Evolutionary conservation across 2,329 filamentous ascomycete species (phyloP).

Genomic region (Neonectria magnoliae): DNA sequence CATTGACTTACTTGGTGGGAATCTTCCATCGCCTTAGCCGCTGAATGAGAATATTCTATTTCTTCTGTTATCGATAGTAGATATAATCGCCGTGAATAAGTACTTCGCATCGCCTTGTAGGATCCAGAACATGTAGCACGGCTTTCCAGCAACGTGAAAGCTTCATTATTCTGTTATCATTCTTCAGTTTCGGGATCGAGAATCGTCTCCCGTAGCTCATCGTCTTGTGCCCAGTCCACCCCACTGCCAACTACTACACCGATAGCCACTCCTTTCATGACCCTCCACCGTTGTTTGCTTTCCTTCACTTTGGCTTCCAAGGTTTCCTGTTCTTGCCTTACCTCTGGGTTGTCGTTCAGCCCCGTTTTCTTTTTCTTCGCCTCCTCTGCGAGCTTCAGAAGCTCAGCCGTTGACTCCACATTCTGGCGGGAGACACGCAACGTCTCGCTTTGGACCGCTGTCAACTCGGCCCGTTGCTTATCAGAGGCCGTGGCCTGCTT

Average conservation of each 20-base stretch:
- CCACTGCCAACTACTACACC: constrained; percentile 84
- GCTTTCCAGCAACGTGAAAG: constrained; percentile 2
- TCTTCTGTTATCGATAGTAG: constrained; percentile 5
- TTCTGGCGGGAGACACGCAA: constrained; percentile 68
- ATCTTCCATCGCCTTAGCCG: constrained; percentile 4
- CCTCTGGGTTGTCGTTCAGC: constrained; percentile 61
- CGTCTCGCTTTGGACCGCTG: constrained; percentile 66
- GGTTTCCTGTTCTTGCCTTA: constrained; percentile 64
- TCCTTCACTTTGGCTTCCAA: constrained; percentile 69
- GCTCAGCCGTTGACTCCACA: constrained; percentile 66
- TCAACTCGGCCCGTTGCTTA: constrained; percentile 62
- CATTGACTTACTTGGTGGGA: constrained; percentile 8
- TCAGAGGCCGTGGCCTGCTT: constrained; percentile 65
- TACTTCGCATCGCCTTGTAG: background rate
- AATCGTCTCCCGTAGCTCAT: constrained; percentile 74
- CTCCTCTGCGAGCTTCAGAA: constrained; percentile 71
- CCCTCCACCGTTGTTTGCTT: constrained; percentile 74
- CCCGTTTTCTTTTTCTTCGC: constrained; percentile 63
- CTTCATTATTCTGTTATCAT: constrained; percentile 26
- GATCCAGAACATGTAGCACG: background rate
- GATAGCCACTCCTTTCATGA: constrained; percentile 81
- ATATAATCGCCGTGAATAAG: constrained; percentile 1
- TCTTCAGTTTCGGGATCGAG: constrained; percentile 69
- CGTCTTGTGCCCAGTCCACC: constrained; percentile 80
- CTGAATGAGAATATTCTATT: background rate